phyloP scores from a whole-genome alignment of 2,329 filamentous ascomycete species.

The Trichoderma asperellum region DNA sequence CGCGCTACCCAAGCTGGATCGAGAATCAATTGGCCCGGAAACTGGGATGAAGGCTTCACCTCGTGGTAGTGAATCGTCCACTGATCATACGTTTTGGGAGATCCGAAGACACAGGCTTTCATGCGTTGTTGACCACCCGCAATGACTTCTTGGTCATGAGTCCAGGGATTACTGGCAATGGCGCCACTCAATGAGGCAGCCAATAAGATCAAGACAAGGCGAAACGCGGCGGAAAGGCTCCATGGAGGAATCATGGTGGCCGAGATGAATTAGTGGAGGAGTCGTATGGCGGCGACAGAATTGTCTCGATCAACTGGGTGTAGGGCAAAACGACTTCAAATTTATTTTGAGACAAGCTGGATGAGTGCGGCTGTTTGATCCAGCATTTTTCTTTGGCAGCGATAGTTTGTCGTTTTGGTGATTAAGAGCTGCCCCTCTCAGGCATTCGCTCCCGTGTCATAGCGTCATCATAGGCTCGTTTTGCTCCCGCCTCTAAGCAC shows the following conservation, averaged over 20 bases:
- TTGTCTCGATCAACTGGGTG: neutral
- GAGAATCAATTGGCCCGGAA: slow-evolving; percentile 5
- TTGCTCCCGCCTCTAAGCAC: neutral
- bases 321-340: neutral
- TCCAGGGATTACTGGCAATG: neutral
- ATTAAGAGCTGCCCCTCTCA: neutral
- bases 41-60: slow-evolving; percentile 7
- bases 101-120: slow-evolving; percentile 21
- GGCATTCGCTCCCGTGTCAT: neutral
- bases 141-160: neutral
- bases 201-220: neutral
- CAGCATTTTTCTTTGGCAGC: too few relatives aligned
- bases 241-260: neutral
- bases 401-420: neutral
- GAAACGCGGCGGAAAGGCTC: neutral
- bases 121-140: neutral
- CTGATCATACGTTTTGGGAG: slow-evolving; percentile 8
- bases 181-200: neutral
- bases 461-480: neutral
- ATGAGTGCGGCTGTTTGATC: neutral
- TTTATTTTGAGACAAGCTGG: neutral
- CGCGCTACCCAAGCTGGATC: slow-evolving; percentile 25
- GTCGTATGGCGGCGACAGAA: neutral
- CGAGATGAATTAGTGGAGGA: neutral
- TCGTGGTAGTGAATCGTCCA: slow-evolving; percentile 27